phyloP scores from a whole-genome alignment of 2,329 filamentous ascomycete species.

The Scytalidium sp. region DNA sequence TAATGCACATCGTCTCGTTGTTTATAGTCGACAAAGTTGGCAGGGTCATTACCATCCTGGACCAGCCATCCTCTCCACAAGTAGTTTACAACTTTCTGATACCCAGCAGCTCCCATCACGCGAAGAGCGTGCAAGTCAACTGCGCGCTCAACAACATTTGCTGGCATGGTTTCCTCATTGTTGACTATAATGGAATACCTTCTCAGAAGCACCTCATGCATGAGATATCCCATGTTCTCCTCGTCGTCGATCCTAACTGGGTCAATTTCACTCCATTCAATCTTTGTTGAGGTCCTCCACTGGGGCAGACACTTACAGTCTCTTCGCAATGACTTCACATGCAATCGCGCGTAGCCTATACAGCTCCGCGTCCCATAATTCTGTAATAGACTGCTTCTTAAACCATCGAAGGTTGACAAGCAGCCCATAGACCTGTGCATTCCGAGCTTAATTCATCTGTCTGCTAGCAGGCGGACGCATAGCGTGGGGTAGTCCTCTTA shows the following conservation, averaged over 20 bases:
- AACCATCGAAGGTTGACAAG: constrained; percentile 61
- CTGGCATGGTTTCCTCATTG: constrained; percentile 66
- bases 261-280: neutral
- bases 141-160: constrained; percentile 89
- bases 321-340: constrained; percentile 90
- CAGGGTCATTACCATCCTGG: constrained; percentile 89
- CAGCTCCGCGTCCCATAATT: constrained; percentile 90
- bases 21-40: constrained; percentile 85
- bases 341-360: constrained; percentile 76
- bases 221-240: constrained; percentile 72
- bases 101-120: constrained; percentile 88
- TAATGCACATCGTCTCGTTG: constrained; percentile 77
- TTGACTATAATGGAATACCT: constrained; percentile 81
- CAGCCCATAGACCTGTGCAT: constrained; percentile 22
- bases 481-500: constrained; percentile 67
- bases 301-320: constrained; percentile 41
- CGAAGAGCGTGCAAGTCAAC: constrained; percentile 87
- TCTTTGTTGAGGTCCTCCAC: neutral
- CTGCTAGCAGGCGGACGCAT: constrained; percentile 63
- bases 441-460: constrained; percentile 24
- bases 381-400: constrained; percentile 69
- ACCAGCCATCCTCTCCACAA: constrained; percentile 96
- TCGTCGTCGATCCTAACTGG: constrained; percentile 75
- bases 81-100: constrained; percentile 86
- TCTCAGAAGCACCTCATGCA: constrained; percentile 80